Percentiles rank a stretch among this genome's conserved stretches.
Evolutionary conservation across 23 red algal genomes (phyloP).

Genomic region (Agarophyton chilense): DNA sequence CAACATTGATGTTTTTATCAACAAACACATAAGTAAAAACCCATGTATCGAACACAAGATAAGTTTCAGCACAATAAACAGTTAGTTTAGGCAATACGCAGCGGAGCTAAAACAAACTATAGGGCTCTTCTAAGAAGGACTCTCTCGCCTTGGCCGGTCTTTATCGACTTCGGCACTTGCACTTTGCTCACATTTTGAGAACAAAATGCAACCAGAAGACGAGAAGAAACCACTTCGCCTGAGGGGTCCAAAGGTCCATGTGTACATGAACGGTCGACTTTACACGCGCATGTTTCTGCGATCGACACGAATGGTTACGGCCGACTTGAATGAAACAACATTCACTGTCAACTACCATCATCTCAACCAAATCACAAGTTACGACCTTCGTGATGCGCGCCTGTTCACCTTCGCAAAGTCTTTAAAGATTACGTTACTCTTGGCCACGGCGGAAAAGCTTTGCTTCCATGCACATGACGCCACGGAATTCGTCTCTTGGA

Average conservation of each 20-base stretch:
- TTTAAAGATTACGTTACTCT: neutral
- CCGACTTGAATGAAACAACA: neutral
- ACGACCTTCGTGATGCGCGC: constrained; percentile 35
- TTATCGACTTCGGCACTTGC: neutral
- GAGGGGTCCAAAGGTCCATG: constrained; percentile 40
- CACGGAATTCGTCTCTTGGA: constrained; percentile 44
- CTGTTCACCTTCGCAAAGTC: neutral
- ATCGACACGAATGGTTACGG: constrained; percentile 12
- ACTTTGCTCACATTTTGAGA: neutral
- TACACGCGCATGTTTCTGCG: constrained; percentile 13
- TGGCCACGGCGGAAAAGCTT: constrained; percentile 52
- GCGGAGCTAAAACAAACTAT: too few relatives aligned
- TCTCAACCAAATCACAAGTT: neutral
- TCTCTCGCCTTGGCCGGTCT: too few relatives aligned
- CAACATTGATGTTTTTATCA: too few relatives aligned
- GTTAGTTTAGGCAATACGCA: too few relatives aligned
- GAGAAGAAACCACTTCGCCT: neutral
- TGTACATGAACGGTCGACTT: constrained; percentile 41
- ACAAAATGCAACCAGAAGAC: neutral
- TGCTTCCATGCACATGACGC: constrained; percentile 47
- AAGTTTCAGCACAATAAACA: too few relatives aligned
- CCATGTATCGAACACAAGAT: too few relatives aligned
- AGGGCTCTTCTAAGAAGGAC: too few relatives aligned
- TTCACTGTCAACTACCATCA: constrained; percentile 22
- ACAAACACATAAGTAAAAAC: too few relatives aligned